Conservation (phyloP, 176 grass and related monocot species). For the Coix lacrymajobi region DNA sequence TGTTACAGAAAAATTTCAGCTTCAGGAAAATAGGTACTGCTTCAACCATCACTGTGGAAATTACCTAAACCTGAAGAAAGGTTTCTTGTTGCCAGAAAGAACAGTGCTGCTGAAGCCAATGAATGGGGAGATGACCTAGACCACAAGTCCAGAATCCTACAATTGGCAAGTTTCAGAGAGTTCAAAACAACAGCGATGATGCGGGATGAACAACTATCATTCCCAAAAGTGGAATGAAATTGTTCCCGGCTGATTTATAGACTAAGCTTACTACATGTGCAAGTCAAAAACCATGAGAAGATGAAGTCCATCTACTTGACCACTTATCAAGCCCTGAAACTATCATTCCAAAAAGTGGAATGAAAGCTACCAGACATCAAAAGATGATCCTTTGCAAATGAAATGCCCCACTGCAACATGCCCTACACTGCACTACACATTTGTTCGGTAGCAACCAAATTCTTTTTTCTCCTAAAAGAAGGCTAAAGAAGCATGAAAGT, state of each 20-base stretch:
- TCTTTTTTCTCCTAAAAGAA: constrained; percentile 27
- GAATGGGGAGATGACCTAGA: neutral
- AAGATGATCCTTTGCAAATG: constrained; percentile 30
- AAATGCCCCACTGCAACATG: constrained; percentile 39
- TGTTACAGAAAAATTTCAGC: neutral
- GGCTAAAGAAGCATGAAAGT: constrained; percentile 11
- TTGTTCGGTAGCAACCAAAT: constrained; percentile 31
- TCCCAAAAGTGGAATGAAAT: too few species aligned
- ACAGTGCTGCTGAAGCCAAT: constrained; percentile 13
- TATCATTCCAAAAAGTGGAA: constrained; percentile 2
- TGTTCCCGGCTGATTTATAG: too few species aligned
- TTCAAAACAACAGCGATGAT: constrained; percentile 19
- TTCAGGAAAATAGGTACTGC: neutral
- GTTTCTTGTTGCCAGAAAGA: neutral
- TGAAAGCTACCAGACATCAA: constrained; percentile 19
- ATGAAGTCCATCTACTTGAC: neutral
- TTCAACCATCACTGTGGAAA: constrained; percentile 8
- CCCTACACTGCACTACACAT: constrained; percentile 25
- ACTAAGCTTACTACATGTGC: too few species aligned
- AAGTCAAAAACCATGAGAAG: neutral
- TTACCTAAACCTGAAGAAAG: constrained; percentile 24
- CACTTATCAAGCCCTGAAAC: constrained; percentile 13
- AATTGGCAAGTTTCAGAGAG: constrained; percentile 20
- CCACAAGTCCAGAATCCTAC: constrained; percentile 17
- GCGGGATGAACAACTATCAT: too few species aligned